Percentiles rank a stretch among this genome's conserved stretches.
These are phyloP conservation scores for Kodamaea sp. DNA, from an alignment of 1,139 yeast genomes.

Conservation along the genomic window DNA sequence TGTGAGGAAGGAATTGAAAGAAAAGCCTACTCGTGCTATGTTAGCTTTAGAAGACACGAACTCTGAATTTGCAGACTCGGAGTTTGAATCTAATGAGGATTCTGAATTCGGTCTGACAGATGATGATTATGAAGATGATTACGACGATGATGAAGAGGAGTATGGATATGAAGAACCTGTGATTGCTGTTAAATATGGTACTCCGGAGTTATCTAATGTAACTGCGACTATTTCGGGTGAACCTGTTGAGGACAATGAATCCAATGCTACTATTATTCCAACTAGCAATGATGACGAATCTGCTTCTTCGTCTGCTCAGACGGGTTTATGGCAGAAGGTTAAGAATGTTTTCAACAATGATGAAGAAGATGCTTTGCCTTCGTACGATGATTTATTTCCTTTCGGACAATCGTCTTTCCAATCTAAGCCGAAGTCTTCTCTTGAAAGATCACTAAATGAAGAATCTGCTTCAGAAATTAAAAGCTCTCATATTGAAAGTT, in stretches of 20 bases:
- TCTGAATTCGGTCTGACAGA: slow-evolving; percentile 23
- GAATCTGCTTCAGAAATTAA: slow-evolving; percentile 1
- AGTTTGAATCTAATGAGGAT: slow-evolving; percentile 33
- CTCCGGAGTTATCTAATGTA: too few species aligned
- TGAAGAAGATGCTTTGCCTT: slow-evolving; percentile 55
- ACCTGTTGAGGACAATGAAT: slow-evolving; percentile 10
- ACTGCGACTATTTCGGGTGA: slow-evolving; percentile 9
- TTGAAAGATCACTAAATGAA: slow-evolving; percentile 33
- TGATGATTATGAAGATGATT: slow-evolving; percentile 18
- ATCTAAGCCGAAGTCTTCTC: slow-evolving; percentile 33
- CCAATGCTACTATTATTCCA: slow-evolving; percentile 13
- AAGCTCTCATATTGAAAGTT: too few species aligned
- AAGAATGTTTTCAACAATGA: slow-evolving; percentile 51
- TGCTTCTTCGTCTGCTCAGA: slow-evolving; percentile 11
- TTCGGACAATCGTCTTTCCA: slow-evolving; percentile 38
- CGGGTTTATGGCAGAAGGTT: slow-evolving; percentile 59
- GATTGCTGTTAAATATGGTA: too few species aligned
- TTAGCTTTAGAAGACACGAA: slow-evolving; percentile 15
- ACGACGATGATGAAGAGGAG: slow-evolving; percentile 20
- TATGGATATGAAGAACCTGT: slow-evolving; percentile 8
- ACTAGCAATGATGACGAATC: slow-evolving; percentile 6
- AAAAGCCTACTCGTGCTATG: slow-evolving; percentile 2
- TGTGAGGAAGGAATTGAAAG: slow-evolving; percentile 12
- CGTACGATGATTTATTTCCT: slow-evolving; percentile 83
- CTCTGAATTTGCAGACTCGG: slow-evolving; percentile 44